Evolutionary conservation across 2,329 filamentous ascomycete genomes (phyloP), one percentile per base, ranked within the genome.

Genomic region (Xylariaceae sp.): DNA sequence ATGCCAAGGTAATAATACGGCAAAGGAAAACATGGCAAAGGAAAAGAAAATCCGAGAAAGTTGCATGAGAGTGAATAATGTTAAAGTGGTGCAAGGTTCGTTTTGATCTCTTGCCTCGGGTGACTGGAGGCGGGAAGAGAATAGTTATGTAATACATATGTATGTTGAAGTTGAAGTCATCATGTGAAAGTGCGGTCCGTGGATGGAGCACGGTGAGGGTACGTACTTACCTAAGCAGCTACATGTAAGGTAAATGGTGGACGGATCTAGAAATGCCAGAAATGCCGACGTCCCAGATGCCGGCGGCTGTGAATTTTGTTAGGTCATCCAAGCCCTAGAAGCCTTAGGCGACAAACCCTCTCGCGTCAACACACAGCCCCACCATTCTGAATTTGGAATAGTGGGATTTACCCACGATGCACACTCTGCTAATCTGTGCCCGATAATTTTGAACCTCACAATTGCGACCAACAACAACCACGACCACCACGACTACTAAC

Each of bases 391-490:
- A 59, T 47, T 1, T 20, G 54, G 65, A 20, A 23, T 68, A 68
- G 67, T 43, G 37, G n/a, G 3, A 40, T 54, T 51, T 44, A 59
- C 50, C 48, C 56, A 64, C 60, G 42, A 61, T 57, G 61, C 66
- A 68, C 66, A 68, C 64, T 64, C 56, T 56, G 44, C 32, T 52
- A 61, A 55, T 66, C 63, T 61, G 64, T 63, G 58, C 54, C 66
- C 61, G 64, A 68, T 68, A 70, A 67, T 70, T 70, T 70, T 69
- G 63, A 60, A 63, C 52, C 63, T 61, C 58, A 62, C 50, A 56
- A 56, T 65, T 63, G 63, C 65, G 65, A 69, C 63, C 61, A 67
- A 52, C 65, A 68, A 63, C 66, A 66, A 58, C 61, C 50, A 60
- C 58, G 62, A 64, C 60, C 60, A 67, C 66, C 61, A 48, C 62